A percentile compares a stretch with the other conserved stretches of the same genome.
Conservation (phyloP, 2,329 filamentous ascomycete species). For the Diaporthe sp. region DNA sequence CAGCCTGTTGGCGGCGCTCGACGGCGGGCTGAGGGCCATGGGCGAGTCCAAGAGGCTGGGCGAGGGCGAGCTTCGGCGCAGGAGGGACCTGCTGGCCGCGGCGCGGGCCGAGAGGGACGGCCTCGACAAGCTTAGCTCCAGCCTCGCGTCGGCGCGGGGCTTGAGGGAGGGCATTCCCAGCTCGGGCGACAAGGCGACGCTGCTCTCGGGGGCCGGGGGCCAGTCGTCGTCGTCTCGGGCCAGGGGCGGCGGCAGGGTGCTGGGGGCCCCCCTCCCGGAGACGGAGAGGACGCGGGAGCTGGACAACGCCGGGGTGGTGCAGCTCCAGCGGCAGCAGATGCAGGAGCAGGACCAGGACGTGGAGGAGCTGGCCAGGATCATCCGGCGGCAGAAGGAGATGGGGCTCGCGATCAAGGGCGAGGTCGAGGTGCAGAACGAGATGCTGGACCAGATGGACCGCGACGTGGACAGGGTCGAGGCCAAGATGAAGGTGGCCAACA, state of each 20-base stretch:
- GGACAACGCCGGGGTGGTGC: slow-evolving; percentile 79
- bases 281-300: slow-evolving; percentile 81
- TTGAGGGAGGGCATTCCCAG: slow-evolving; percentile 61
- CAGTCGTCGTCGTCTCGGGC: slow-evolving; percentile 39
- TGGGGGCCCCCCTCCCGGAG: slow-evolving; percentile 79
- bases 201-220: slow-evolving; percentile 55
- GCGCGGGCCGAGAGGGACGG: slow-evolving; percentile 81
- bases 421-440: slow-evolving; percentile 75
- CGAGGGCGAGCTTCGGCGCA: slow-evolving; percentile 78
- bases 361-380: slow-evolving; percentile 73
- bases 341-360: slow-evolving; percentile 80
- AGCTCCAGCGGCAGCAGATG: slow-evolving; percentile 80
- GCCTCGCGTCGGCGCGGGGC: slow-evolving; percentile 46
- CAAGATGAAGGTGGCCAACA: slow-evolving; percentile 81
- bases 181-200: slow-evolving; percentile 59
- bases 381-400: slow-evolving; percentile 81
- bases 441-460: slow-evolving; percentile 74
- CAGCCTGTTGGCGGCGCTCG: slow-evolving; percentile 70
- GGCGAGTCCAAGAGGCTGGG: slow-evolving; percentile 68
- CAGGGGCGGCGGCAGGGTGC: slow-evolving; percentile 67
- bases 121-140: slow-evolving; percentile 77
- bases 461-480: slow-evolving; percentile 73
- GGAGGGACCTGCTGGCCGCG: slow-evolving; percentile 76
- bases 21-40: slow-evolving; percentile 71
- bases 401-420: slow-evolving; percentile 81